Percentiles rank a stretch among this genome's conserved stretches.
phyloP scores from a whole-genome alignment of 495 filamentous ascomycete species.

The Penicillium nucicola region DNA sequence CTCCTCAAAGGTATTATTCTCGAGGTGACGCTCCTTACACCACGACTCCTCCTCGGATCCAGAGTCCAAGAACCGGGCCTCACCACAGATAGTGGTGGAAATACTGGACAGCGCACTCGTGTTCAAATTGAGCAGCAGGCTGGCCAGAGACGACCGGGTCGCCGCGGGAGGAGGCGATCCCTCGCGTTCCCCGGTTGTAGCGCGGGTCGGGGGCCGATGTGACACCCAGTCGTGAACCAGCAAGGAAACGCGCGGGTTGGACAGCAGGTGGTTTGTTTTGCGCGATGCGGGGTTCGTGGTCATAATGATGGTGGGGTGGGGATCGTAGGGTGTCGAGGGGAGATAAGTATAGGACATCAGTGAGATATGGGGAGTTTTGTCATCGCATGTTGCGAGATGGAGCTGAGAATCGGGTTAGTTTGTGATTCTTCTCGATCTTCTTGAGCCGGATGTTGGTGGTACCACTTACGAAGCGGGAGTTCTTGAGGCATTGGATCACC shows the following conservation, averaged over 20 bases:
- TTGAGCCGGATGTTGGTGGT: neutral
- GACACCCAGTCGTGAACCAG: constrained; percentile 98
- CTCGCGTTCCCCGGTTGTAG: constrained; percentile 49
- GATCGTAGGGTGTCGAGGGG: constrained; percentile 70
- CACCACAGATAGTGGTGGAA: constrained; percentile 87
- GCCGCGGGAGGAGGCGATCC: constrained; percentile 63
- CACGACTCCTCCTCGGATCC: constrained; percentile 78
- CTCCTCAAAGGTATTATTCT: constrained; percentile 81
- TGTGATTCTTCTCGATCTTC: neutral
- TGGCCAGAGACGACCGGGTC: constrained; percentile 68
- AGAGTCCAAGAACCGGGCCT: constrained; percentile 64
- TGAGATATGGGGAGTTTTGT: constrained; percentile 84
- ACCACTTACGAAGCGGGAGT: constrained; percentile 82
- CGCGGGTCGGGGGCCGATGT: constrained; percentile 80
- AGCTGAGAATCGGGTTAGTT: constrained; percentile 55
- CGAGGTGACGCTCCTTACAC: constrained; percentile 77
- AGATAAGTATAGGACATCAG: constrained; percentile 99
- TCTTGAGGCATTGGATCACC: constrained; percentile 86
- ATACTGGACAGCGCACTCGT: constrained; percentile 85
- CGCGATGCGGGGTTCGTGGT: constrained; percentile 85
- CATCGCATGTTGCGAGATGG: constrained; percentile 85
- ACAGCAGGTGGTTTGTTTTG: constrained; percentile 81
- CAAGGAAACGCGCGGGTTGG: constrained; percentile 88
- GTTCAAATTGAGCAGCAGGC: constrained; percentile 83
- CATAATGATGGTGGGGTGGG: constrained; percentile 82